Conservation (phyloP, 345 rosid genomes). For the Arabidopsis suecica region DNA sequence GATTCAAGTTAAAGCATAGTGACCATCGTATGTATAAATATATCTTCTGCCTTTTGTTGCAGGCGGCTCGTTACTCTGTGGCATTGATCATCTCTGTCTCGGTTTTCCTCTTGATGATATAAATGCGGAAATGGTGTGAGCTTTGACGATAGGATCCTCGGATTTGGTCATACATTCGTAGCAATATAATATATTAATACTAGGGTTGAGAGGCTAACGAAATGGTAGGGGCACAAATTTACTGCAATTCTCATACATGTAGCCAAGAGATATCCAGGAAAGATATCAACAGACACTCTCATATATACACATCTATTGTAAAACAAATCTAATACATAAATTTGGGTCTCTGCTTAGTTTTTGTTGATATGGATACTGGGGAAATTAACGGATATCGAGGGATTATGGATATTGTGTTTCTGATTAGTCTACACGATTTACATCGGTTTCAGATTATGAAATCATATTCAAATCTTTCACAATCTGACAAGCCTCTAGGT, state of each 20-base stretch:
- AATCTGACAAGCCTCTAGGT: neutral
- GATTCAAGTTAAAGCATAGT: slow-evolving; percentile 1
- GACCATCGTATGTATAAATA: neutral
- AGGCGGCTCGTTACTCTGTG: slow-evolving; percentile 48
- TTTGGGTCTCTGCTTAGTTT: neutral
- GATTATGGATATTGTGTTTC: slow-evolving; percentile 12
- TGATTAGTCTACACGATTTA: neutral
- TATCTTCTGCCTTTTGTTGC: slow-evolving; percentile 36
- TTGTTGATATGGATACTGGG: neutral
- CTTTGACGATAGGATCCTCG: slow-evolving; percentile 31
- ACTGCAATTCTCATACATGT: slow-evolving; percentile 32
- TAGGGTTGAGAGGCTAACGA: slow-evolving; percentile 34
- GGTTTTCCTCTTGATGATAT: slow-evolving; percentile 47
- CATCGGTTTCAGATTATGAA: neutral
- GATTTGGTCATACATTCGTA: slow-evolving; percentile 1
- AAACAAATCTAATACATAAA: slow-evolving; percentile 17
- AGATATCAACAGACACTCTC: neutral
- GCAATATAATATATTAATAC: slow-evolving; percentile 27
- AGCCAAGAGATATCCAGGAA: neutral
- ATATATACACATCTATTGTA: slow-evolving; percentile 29
- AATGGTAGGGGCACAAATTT: slow-evolving; percentile 25
- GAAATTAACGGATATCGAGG: neutral
- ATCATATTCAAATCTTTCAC: neutral
- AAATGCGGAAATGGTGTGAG: slow-evolving; percentile 29
- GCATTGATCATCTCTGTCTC: slow-evolving; percentile 46